Percentiles rank a stretch among this genome's conserved stretches.
Evolutionary conservation across 495 filamentous ascomycete genomes (phyloP).

Genomic region (Talaromyces trachyspermus): DNA sequence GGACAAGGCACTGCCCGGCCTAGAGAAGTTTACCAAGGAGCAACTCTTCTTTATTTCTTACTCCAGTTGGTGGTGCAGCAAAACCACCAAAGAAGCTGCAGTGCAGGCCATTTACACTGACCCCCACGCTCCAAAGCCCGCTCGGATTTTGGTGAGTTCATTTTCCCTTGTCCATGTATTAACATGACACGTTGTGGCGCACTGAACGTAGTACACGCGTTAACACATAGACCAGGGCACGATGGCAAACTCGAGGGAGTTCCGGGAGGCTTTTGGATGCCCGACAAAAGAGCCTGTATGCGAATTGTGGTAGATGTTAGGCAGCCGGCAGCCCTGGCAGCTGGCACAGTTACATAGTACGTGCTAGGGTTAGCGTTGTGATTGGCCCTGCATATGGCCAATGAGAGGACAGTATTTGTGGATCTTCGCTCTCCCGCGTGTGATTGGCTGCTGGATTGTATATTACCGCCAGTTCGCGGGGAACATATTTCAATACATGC

Average conservation of each 20-base stretch:
- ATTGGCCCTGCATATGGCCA: too few species aligned
- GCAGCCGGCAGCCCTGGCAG: too few species aligned
- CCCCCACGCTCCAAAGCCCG: constrained; percentile 55
- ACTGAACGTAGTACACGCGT: neutral
- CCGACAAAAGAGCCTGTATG: constrained; percentile 56
- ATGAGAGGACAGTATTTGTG: too few species aligned
- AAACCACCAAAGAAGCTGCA: constrained; percentile 49
- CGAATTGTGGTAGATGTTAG: constrained; percentile 62
- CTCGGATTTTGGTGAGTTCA: constrained; percentile 47
- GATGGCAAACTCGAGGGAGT: constrained; percentile 60
- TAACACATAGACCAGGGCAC: constrained; percentile 38
- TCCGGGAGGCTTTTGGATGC: constrained; percentile 61
- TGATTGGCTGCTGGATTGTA: too few species aligned
- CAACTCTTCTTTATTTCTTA: constrained; percentile 69
- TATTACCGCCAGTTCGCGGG: too few species aligned
- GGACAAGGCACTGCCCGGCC: constrained; percentile 53
- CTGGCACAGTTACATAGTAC: too few species aligned
- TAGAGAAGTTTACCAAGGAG: constrained; percentile 58
- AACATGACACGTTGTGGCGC: too few species aligned
- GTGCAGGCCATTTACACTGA: constrained; percentile 52
- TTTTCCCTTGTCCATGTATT: neutral
- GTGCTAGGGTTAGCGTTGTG: too few species aligned
- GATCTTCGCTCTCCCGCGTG: too few species aligned
- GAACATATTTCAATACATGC: too few species aligned
- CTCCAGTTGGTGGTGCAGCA: constrained; percentile 62